Conservation (phyloP, 1,284 basidiomycete species). For the Xerocomus minutiporus region DNA sequence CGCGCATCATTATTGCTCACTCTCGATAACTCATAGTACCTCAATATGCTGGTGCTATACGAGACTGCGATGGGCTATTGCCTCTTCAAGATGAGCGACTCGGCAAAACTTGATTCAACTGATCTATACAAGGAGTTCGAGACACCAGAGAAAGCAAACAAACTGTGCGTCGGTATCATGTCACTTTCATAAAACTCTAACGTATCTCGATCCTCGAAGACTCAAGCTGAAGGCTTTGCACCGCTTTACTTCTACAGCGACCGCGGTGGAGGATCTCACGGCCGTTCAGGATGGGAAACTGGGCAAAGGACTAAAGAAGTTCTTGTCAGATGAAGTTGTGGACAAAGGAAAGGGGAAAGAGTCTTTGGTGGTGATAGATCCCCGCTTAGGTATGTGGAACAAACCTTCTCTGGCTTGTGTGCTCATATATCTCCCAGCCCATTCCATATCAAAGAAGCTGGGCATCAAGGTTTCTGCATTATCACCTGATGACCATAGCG, state of each 20-base stretch:
- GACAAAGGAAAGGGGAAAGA: conserved; percentile 89
- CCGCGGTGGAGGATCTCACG: conserved; percentile 98
- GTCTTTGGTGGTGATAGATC: conserved; percentile 83
- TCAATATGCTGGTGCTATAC: conserved; percentile 75
- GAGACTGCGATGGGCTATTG: conserved; percentile 92
- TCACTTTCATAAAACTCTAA: conserved; percentile 6
- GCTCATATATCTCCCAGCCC: conserved; percentile 42
- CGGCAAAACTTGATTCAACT: conserved; percentile 81
- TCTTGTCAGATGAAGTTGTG: conserved; percentile 84
- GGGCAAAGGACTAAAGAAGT: conserved; percentile 90
- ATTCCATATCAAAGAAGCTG: conserved; percentile 90
- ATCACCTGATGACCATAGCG: conserved; percentile 46
- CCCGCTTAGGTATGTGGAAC: conserved; percentile 73
- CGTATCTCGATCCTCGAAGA: conserved; percentile 39
- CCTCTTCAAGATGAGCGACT: conserved; percentile 93
- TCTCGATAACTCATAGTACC: conserved; percentile 1
- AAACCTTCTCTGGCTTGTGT: not conserved
- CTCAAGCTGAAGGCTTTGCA: conserved; percentile 94
- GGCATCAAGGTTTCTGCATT: conserved; percentile 76
- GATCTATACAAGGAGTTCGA: conserved; percentile 92
- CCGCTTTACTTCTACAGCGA: conserved; percentile 93
- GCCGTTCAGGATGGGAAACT: conserved; percentile 91
- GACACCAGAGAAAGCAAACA: conserved; percentile 86
- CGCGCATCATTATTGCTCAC: not conserved
- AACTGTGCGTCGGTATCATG: conserved; percentile 60